Evolutionary conservation across 2,329 filamentous ascomycete genomes (phyloP), one percentile per base, ranked within the genome.

Genomic region (Colletotrichum chrysophilum): DNA sequence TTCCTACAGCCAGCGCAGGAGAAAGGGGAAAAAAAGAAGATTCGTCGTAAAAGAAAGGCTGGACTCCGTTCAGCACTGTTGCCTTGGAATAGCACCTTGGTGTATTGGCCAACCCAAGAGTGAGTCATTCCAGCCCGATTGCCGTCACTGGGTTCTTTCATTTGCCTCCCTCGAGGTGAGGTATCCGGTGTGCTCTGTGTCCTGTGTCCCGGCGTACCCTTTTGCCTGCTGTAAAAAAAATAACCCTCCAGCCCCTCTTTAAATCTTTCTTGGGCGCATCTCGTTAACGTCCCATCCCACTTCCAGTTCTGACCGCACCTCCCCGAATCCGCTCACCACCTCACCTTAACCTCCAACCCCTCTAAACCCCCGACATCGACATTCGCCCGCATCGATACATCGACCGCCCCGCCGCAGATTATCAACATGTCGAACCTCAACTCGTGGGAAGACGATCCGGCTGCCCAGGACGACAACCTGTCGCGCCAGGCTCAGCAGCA

Each of bases 401-500:
- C 74, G 52, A 62, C 56, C 34, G 60, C 55, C 68, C 62, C 43
- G 64, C 61, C 30, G 58, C 56, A 75, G 43, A 61, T 24, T 48
- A 62, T 76, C 79, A 89, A 71, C 82, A 98, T 98, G 96, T 94
- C 96, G 81, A 93, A 96, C 85, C 94, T 95, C 82, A 96, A 98
- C 85, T 98, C 96, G 77, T 98, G 97, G 95, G 96, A 98, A 87
- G 95, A 98, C 82, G 95, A 96, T 82, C 93, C 93, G 81, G 89
- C 93, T 71, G 93, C 92, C 78, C 93, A 95, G 88, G 94, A 96
- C 81, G 94, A 95, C 80, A 91, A 91, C 84, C 92, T 98, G 85
- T 91, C 94, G 77, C 92, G 93, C 81, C 94, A 96, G 88, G 87
- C 94, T 48, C 91, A 94, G 80, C 92, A 94, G 84, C 93, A 94